phyloP scores from a whole-genome alignment of 2,329 filamentous ascomycete species.

The Epichloe gansuensis region DNA sequence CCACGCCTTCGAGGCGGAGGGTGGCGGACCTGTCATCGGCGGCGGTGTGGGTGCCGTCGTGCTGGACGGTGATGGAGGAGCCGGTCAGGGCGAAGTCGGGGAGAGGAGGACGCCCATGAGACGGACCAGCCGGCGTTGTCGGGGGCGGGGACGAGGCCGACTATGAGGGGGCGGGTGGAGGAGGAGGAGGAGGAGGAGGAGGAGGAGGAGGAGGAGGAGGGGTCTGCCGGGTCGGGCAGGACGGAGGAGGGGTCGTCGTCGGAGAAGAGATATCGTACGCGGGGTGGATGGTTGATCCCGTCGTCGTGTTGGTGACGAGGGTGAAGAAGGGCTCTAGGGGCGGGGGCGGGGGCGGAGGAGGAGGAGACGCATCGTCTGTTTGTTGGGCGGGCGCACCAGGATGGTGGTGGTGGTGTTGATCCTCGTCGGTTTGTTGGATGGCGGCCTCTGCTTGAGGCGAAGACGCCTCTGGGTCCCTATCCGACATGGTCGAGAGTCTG shows the following conservation, averaged over 20 bases:
- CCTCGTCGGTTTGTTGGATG: neutral
- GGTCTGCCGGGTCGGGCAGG: slow-evolving; percentile 48
- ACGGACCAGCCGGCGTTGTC: slow-evolving; percentile 40
- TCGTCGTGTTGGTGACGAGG: slow-evolving; percentile 64
- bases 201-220: slow-evolving; percentile 29
- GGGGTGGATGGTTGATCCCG: slow-evolving; percentile 65
- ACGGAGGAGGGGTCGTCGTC: slow-evolving; percentile 80
- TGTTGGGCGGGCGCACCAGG: neutral
- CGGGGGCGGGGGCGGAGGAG: neutral
- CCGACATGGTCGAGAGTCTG: neutral
- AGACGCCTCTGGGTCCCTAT: neutral
- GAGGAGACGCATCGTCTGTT: slow-evolving; percentile 1
- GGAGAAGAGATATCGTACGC: slow-evolving; percentile 82
- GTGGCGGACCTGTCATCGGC: slow-evolving; percentile 16
- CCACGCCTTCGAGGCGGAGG: slow-evolving; percentile 26
- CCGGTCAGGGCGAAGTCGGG: slow-evolving; percentile 55
- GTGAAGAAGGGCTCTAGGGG: slow-evolving; percentile 75
- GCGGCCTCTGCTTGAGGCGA: neutral
- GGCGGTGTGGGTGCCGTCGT: slow-evolving; percentile 20
- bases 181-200: slow-evolving; percentile 41
- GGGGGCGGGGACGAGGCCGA: slow-evolving; percentile 38
- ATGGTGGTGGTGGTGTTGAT: neutral
- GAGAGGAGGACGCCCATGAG: slow-evolving; percentile 60
- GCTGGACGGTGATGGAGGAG: slow-evolving; percentile 30
- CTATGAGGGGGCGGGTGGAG: slow-evolving; percentile 36